Base-by-base conservation (phyloP, 805 yeast genomes). In the Saccharomycopsis oosterbeekiorum region DNA sequence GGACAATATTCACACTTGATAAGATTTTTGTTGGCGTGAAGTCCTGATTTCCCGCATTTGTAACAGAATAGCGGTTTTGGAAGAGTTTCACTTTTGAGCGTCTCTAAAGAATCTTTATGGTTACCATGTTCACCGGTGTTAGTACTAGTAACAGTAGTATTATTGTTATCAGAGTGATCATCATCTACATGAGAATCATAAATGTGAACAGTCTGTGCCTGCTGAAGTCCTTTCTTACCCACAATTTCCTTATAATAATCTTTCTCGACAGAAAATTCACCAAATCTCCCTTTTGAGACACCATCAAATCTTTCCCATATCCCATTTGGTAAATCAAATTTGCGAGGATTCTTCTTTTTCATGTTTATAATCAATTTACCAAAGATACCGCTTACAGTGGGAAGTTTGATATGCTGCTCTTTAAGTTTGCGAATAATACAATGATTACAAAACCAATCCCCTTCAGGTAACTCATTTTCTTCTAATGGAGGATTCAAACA, bases 401-500 rank as follows among this genome's bases (percentile, higher is more conserved):
- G 67, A 12, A 65, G 65, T 57, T 66, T 66, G 59, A 68, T 70
- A 29, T 64, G 65, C 61, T 68, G 68, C 42, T 63, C 64, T 15
- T 63, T 66, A 37, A 67, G 68, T 53, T 72, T 70, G 62, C 79
- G 79, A 19, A 81, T 78, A 14, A 70, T 67, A 72, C 99, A 93
- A 68, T 87, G 89, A 15, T 80, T 79, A 74, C 99, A 93, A 66
- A 79, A 84, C 99, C 99, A 93, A 64, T 84, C 86, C 42, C 88
- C 97, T 56, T 86, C 96, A 0, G 98, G 98, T 8, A 89, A 73
- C 43, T 79, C 70, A 58, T 80, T 78, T 51, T 86, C 90, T 66
- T 86, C 89, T 40, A 86, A 74, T 0, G 99, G 98, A 2, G 98
- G 98, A 68, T 89, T 87, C 63, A 93, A 81, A 71, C 99, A 93